Evolutionary conservation across 305 asterid genomes (phyloP), one percentile per base, ranked within the genome.

Genomic region (Andrographis paniculata): DNA sequence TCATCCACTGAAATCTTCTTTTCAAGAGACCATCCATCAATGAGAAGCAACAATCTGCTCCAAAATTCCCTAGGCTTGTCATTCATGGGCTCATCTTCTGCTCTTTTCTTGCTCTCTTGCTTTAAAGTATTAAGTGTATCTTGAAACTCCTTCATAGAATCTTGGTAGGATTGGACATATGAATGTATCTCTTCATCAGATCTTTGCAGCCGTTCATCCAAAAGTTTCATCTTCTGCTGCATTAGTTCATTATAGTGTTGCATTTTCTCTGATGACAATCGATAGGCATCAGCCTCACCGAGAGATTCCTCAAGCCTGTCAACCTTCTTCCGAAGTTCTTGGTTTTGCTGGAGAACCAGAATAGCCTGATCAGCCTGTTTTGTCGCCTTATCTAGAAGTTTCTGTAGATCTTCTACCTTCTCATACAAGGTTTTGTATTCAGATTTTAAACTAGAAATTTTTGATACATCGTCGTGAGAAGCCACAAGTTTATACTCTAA

Each of bases 1-100:
- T 91, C 87, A 27, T 81, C 89, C 47, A 33, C 65, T 4, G 76
- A 63, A 54, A 87, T 75, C 77, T 91, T 91, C 70, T 81, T 87
- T 61, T 91, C 99, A 42, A 91, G 79, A 57, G 68, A 74, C 99
- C 99, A 91, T 48, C 94, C 94, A 65, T 91, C 99, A 56, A 87
- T 85, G 80, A 71, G 72, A 48, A 91, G 80, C 76, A 91, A 64
- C 62, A 91, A 66, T 43, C 56, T 63, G 69, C 96, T 87, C 99
- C 96, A 91, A 66, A 78, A 80, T 56, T 73, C 91, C 55, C 33
- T 44, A 59, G 95, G 95, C 69, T 73, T 87, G 54, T 82, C 93
- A 16, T 62, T 52, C 37, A 70, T 70, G 56, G 73, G 60, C 59
- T 67, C 75, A 58, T 63, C 69, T 50, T 55, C 58, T 52, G 49